phyloP scores from a whole-genome alignment of 495 filamentous ascomycete genomes.

The Daldinia vernicosa region DNA sequence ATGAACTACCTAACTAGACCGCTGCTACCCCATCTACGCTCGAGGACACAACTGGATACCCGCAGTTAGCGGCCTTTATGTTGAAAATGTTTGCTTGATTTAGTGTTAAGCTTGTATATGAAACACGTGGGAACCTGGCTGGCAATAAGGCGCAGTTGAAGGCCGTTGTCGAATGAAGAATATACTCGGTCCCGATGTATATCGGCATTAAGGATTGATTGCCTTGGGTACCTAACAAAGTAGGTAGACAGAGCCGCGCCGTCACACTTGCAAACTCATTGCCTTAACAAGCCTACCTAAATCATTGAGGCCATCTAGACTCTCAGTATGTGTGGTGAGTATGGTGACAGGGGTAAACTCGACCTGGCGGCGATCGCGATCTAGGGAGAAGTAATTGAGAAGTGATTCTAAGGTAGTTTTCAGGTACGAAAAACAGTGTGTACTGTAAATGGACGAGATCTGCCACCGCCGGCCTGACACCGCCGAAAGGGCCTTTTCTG shows the following conservation, averaged over 20 bases:
- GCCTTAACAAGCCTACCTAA: neutral
- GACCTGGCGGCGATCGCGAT: constrained; percentile 25
- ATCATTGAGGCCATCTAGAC: neutral
- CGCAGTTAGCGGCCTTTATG: constrained; percentile 8
- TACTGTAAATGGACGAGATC: constrained; percentile 25
- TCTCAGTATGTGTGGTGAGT: neutral
- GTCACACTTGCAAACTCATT: constrained; percentile 1
- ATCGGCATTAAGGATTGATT: constrained; percentile 6
- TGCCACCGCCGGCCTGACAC: constrained; percentile 20
- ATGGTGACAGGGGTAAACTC: constrained; percentile 3
- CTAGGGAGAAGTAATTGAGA: constrained; percentile 25
- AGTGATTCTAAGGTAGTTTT: neutral
- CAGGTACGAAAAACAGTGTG: constrained; percentile 7
- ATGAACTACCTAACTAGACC: neutral
- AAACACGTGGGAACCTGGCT: constrained; percentile 13
- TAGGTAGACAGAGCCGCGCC: constrained; percentile 13
- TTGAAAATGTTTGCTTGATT: constrained; percentile 26
- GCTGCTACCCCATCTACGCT: neutral
- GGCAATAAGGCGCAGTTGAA: constrained; percentile 4
- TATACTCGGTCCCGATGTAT: constrained; percentile 32
- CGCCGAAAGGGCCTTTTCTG: constrained; percentile 25
- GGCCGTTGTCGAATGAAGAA: constrained; percentile 3
- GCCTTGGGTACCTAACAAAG: no score
- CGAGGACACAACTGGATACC: neutral
- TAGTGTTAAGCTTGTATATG: constrained; percentile 9